phyloP scores from a whole-genome alignment of 441 rosid species.

The Syzygium malaccense region DNA sequence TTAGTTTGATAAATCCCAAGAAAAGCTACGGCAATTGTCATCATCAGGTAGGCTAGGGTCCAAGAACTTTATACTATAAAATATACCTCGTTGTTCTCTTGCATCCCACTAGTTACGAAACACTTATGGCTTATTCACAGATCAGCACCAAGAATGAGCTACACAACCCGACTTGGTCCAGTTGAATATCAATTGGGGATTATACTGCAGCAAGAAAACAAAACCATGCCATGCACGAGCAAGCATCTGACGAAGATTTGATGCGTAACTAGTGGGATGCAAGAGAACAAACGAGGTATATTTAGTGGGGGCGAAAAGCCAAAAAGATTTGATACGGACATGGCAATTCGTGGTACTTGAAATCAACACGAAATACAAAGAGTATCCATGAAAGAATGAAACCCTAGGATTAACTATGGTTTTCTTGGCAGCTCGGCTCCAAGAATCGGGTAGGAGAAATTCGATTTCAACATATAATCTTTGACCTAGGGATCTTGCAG shows the following conservation, averaged over 20 bases:
- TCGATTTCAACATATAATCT: slow-evolving; percentile 33
- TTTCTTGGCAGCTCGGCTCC: background rate
- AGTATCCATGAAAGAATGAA: background rate
- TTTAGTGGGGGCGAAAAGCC: background rate
- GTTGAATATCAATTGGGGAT: background rate
- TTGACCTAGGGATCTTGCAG: slow-evolving; percentile 54
- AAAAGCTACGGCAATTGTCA: background rate
- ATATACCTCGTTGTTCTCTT: background rate
- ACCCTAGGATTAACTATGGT: background rate
- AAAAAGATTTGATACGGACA: background rate
- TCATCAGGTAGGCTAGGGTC: background rate
- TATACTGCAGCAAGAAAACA: slow-evolving; percentile 6
- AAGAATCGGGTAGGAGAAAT: slow-evolving; percentile 3
- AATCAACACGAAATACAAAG: background rate
- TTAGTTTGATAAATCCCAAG: background rate
- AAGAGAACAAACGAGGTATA: background rate
- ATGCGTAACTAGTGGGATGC: too few species aligned
- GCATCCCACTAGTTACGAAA: background rate
- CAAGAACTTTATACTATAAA: background rate
- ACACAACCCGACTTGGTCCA: slow-evolving; percentile 1
- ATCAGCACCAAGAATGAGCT: background rate
- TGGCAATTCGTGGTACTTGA: background rate
- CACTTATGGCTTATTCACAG: background rate
- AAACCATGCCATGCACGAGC: slow-evolving; percentile 23
- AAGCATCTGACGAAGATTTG: background rate